Base-by-base conservation (phyloP, 345 rosid genomes). In the Excoecaria agallocha region DNA sequence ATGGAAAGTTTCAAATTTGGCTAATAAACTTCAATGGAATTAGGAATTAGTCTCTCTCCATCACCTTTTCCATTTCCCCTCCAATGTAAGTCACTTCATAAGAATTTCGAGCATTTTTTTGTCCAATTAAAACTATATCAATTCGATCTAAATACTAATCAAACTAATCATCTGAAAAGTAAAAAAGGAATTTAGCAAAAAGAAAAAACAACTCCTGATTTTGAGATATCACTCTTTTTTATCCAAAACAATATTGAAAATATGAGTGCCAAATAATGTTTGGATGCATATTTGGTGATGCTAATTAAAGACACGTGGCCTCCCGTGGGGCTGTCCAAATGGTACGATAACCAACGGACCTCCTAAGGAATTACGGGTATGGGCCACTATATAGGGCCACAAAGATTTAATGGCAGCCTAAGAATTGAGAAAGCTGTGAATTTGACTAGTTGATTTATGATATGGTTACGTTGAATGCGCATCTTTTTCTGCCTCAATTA, bases 391-490 rank as follows among this genome's bases (percentile, higher is more conserved):
- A 11, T 19, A 48, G 58, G 71, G 71, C 12, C 71, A 68, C 43
- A 48, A 57, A 2, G 19, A 30, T 25, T 48, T 25, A 68, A 50
- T 16, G 58, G 20, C 55, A n/a, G 70, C 38, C 54, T 66, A 24
- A 8, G 41, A 25, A 62, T 62, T 62, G 15, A 25, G 10, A 68
- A 68, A 50, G 19, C 43, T 49, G 13, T 30, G 58, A 35, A 25
- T 66, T 66, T 66, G 70, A 46, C 54, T 43, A 46, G n/a, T n/a
- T n/a, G n/a, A n/a, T n/a, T n/a, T 35, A 20, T 66, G 55, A 66
- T 66, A 16, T 0, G 30, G 30, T 1, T 30, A 30, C 30, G 30
- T 30, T 51, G 45, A 35, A 52, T 24, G 22, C 43, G 8, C 30
- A 37, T 52, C 52, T 19, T 12, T 35, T 38, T 55, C 49, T 55